Conservation (phyloP, 352 stramenopile species). For the Pythium aristosporum region DNA sequence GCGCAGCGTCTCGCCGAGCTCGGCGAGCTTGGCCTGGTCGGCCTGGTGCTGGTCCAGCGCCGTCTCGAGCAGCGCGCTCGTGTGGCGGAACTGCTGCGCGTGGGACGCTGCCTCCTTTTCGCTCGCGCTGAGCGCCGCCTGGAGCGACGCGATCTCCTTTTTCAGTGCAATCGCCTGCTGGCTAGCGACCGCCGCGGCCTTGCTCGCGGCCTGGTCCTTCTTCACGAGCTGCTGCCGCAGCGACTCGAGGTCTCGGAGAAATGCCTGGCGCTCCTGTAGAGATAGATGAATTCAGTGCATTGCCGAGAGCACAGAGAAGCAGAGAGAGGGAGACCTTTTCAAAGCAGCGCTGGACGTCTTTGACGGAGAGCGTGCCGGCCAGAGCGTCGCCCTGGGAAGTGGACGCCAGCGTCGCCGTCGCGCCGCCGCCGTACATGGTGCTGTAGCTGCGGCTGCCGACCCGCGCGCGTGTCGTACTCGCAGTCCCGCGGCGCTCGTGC, state of each 20-base stretch:
- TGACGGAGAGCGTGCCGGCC: constrained; percentile 50
- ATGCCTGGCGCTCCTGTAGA: constrained; percentile 50
- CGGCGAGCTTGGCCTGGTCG: constrained; percentile 49
- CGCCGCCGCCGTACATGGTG: constrained; percentile 13
- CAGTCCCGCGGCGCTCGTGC: neutral
- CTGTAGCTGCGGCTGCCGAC: constrained; percentile 9
- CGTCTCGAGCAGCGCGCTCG: constrained; percentile 68
- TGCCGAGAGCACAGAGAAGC: neutral
- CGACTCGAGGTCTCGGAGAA: constrained; percentile 70
- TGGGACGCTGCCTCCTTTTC: constrained; percentile 50
- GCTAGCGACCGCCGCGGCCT: constrained; percentile 49
- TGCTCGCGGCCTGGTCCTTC: constrained; percentile 60
- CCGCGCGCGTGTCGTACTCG: neutral
- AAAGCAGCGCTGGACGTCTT: constrained; percentile 72
- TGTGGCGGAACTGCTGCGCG: constrained; percentile 61
- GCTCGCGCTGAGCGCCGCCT: constrained; percentile 37
- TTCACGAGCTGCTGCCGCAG: constrained; percentile 74
- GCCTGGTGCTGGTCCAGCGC: constrained; percentile 75
- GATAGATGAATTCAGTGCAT: neutral
- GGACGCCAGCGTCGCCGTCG: neutral
- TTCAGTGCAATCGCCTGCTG: constrained; percentile 74
- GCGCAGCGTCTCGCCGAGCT: constrained; percentile 54
- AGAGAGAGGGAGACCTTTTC: constrained; percentile 36
- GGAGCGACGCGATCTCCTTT: constrained; percentile 65
- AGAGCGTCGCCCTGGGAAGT: neutral